Base-by-base conservation (phyloP, 1,284 basidiomycete genomes). In the Cerrena zonata region DNA sequence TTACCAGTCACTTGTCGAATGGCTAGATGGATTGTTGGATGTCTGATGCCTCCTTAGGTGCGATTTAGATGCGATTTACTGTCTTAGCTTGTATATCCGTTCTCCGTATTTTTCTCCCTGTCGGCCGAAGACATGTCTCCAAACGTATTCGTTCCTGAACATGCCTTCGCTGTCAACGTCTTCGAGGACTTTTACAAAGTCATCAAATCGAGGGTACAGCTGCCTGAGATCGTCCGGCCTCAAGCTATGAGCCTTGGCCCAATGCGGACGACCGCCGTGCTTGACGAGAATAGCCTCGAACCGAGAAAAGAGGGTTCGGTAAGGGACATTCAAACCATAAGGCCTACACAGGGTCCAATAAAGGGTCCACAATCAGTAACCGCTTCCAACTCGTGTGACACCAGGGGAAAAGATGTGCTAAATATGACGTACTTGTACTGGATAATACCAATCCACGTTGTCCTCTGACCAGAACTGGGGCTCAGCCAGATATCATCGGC, bases 361-460 rank as follows among this genome's bases (percentile, higher is more conserved):
- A 19, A 18, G 7, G 39, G 18, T 5, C 39, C 7, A 7, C 15
- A 40, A 18, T 22, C n/a, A n/a, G n/a, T n/a, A n/a, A n/a, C n/a
- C n/a, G n/a, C n/a, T n/a, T n/a, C n/a, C n/a, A n/a, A n/a, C n/a
- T n/a, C n/a, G n/a, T n/a, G n/a, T n/a, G n/a, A n/a, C n/a, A n/a
- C n/a, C n/a, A n/a, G n/a, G n/a, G n/a, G n/a, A n/a, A n/a, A 40
- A 10, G 13, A 18, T 47, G 27, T 26, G 50, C 48, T 53, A 38
- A 51, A 51, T 41, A 25, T 48, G 40, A 69, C 89, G 64, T 56
- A 94, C 92, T 91, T 91, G 75, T 86, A 99, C 62, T 94, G 91
- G 19, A 98, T 82, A 47, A 98, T 81, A n/a, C 96, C 95, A 54
- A 99, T 92, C 87, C 93, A 99, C 62, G 86, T 90, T 13, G 88